Evolutionary conservation across 2,329 filamentous ascomycete species (phyloP).

Genomic region (Arthrobotrys sinensis): DNA sequence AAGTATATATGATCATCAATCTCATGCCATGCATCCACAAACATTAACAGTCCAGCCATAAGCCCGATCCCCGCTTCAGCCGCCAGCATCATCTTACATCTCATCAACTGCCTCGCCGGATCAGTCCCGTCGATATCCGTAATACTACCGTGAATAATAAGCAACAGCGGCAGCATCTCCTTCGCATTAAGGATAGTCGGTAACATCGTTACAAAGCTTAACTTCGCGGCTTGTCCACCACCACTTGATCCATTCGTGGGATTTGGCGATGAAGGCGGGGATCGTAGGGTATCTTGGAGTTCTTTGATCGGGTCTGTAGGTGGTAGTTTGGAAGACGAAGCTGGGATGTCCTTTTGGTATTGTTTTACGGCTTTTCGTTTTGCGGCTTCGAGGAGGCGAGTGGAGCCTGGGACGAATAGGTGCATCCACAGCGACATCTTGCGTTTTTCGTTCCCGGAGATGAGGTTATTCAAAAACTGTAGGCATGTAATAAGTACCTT

Average conservation of each 20-base stretch:
- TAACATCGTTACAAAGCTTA: conserved; percentile 64
- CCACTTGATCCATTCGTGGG: neutral
- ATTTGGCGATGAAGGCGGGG: conserved; percentile 22
- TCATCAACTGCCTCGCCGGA: conserved; percentile 64
- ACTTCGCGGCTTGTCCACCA: conserved; percentile 44
- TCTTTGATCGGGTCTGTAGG: conserved; percentile 38
- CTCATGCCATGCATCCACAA: conserved; percentile 65
- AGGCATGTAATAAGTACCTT: conserved; percentile 64
- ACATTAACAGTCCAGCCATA: conserved; percentile 63
- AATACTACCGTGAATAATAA: conserved; percentile 64
- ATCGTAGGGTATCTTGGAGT: conserved; percentile 33
- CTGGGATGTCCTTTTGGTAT: conserved; percentile 34
- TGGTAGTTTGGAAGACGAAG: conserved; percentile 5
- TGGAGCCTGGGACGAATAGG: conserved; percentile 62
- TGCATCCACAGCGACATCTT: conserved; percentile 65
- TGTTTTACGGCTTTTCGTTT: conserved; percentile 59
- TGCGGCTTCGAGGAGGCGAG: conserved; percentile 57
- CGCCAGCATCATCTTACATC: conserved; percentile 65
- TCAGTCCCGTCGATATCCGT: conserved; percentile 64
- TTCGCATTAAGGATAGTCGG: conserved; percentile 64
- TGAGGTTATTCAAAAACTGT: conserved; percentile 65
- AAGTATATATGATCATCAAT: conserved; percentile 65
- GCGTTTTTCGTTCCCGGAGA: conserved; percentile 64
- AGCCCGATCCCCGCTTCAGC: conserved; percentile 63
- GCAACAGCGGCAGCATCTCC: conserved; percentile 64